A percentile compares a stretch with the other conserved stretches of the same genome.
Conservation (phyloP, 306 rosid species). For the Lagenaria siceraria region DNA sequence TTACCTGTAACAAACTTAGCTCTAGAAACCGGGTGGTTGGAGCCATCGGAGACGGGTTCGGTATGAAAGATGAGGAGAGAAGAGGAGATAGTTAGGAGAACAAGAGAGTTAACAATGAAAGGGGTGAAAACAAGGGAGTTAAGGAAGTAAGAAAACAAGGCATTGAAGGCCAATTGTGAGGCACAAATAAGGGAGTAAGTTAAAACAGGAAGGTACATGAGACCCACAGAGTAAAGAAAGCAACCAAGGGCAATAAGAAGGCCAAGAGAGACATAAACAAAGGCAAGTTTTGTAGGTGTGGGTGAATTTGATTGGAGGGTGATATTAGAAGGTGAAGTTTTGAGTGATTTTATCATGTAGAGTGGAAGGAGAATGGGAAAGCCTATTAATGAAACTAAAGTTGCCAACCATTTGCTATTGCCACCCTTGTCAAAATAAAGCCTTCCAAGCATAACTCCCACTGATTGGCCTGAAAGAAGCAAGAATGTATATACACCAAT, state of each 20-base stretch:
- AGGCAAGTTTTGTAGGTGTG: conserved; percentile 1
- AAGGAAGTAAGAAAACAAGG: conserved; percentile 46
- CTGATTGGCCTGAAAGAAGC: conserved; percentile 23
- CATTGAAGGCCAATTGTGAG: conserved; percentile 44
- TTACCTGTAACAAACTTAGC: conserved; percentile 13
- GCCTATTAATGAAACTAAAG: conserved; percentile 18
- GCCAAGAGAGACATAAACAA: conserved; percentile 22
- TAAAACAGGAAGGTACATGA: conserved; percentile 40
- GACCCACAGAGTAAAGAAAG: conserved; percentile 26
- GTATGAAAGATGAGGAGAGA: conserved; percentile 26
- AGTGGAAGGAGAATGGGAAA: conserved; percentile 29
- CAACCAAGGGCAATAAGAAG: conserved; percentile 18
- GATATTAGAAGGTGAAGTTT: not conserved
- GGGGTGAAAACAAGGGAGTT: conserved; percentile 41
- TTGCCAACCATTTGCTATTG: conserved; percentile 30
- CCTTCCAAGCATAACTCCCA: conserved; percentile 29
- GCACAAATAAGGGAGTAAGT: conserved; percentile 35
- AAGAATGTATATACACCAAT: not conserved
- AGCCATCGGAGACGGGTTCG: not conserved
- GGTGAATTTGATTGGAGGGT: not conserved
- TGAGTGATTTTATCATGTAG: conserved; percentile 6
- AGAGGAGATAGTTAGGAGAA: conserved; percentile 42
- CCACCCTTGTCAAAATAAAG: conserved; percentile 34
- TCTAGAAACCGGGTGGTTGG: not conserved
- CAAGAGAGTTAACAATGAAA: conserved; percentile 30